Evolutionary conservation across 805 yeast genomes (phyloP), one percentile per base, ranked within the genome.

Genomic region (Clavispora carvajalis): DNA sequence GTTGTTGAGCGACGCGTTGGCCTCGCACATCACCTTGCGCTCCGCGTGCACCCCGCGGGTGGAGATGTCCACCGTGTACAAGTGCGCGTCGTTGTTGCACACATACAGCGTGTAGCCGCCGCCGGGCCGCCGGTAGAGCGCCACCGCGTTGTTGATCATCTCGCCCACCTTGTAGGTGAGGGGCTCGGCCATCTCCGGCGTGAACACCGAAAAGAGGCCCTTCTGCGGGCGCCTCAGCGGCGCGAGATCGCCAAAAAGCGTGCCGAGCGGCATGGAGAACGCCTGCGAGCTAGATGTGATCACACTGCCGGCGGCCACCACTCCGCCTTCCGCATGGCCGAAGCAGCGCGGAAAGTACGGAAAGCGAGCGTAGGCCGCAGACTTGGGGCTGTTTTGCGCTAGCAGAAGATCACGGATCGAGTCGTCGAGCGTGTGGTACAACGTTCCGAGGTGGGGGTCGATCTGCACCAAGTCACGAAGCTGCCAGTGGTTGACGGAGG

Each of bases 61-160:
- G 30, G 62, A 55, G 7, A 88, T 69, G 48, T 81, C 82, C 40
- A 86, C 71, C 38, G 73, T 65, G 54, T 89, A 87, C 37, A 89
- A 64, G 39, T 76, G 68, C 33, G 79, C 75, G 59, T 90, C 98
- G 58, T 90, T 90, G 58, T 89, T 90, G 60, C 96, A 89, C 17
- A 86, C 77, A 45, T 77, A 74, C 1, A 90, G 75, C 34, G 70
- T 67, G 55, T 73, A 81, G 28, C 44, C 41, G n/a, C 39, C 41
- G 29, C 44, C 40, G 19, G 44, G 48, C 17, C 69, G 23, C 41
- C 67, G 71, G 53, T 74, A 65, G 21, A 83, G 53, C 0, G 80
- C 63, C 22, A 88, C 95, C 36, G 86, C 78, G 60, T 89, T 89
- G 59, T 88, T 89, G 52, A 90, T 88, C 63, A 81, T 78, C 24